Base-by-base conservation (phyloP, 1,139 yeast genomes). In the Ogataea hybrid region DNA sequence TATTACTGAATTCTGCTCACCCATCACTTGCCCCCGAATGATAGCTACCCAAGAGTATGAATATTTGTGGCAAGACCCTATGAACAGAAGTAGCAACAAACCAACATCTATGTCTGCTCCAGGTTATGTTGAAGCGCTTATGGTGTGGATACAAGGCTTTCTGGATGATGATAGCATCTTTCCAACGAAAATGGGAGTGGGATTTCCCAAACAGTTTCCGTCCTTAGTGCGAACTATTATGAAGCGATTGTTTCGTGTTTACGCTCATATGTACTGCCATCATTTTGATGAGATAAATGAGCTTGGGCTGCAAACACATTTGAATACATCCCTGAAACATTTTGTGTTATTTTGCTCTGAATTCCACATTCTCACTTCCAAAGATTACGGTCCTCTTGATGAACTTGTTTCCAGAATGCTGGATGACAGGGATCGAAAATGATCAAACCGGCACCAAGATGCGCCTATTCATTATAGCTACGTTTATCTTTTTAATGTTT, bases 251-350 rank as follows among this genome's bases (percentile, higher is more conserved):
- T 92, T 90, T 63, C 75, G 99, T 61, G 89, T 92, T n/a, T 94
- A 94, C 61, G 97, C 98, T 3, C 99, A 92, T 66, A 87, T 92
- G 34, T 92, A 92, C 64, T 92, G 98, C 59, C 97, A 92, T 59
- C 99, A 92, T 63, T 92, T 92, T 65, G 96, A 89, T 62, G 96
- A 90, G 62, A 85, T 92, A 43, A 78, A 89, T 33, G 97, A 90
- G 59, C 71, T 92, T 54, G 96, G 96, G 2, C 70, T 92, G 54
- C 96, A 90, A 63, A 85, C 95, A 21, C 96, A 92, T 57, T 72
- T 92, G 53, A 92, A 92, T 62, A 92, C 99, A 5, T 84, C 95
- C 56, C 79, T 92, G 58, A 92, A 94, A 67, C 99, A 92, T 62
- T 92, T 88, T 61, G 90, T 90, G 35, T 71, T 90, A 53, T 92